Conservation (phyloP, 164 flowering plant genomes). For the Aristolochia contorta region DNA sequence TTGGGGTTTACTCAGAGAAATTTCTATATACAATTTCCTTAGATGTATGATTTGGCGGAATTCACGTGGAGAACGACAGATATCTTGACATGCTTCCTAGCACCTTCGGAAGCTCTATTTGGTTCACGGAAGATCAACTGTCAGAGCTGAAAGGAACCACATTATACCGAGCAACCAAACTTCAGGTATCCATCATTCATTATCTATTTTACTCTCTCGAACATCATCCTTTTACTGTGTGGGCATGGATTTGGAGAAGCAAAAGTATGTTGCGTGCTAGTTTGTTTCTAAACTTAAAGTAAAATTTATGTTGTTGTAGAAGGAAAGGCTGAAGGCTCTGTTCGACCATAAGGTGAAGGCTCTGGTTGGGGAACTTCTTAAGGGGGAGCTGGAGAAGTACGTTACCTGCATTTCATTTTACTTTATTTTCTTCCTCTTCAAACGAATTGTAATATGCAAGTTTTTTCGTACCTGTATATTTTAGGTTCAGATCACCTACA, state of each 20-base stretch:
- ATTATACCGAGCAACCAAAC: constrained; percentile 56
- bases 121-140: constrained; percentile 85
- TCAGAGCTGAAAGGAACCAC: constrained; percentile 80
- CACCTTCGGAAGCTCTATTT: constrained; percentile 80
- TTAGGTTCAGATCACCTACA: too few species aligned
- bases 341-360: constrained; percentile 68
- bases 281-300: neutral
- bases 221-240: too few species aligned
- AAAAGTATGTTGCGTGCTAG: neutral
- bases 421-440: neutral
- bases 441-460: neutral
- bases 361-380: constrained; percentile 57
- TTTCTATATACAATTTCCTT: neutral
- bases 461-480: too few species aligned
- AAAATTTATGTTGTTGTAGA: constrained; percentile 43
- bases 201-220: neutral
- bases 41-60: neutral
- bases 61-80: constrained; percentile 25
- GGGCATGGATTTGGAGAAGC: too few species aligned
- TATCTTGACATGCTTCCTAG: constrained; percentile 90
- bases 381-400: constrained; percentile 32
- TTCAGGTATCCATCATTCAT: constrained; percentile 47
- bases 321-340: constrained; percentile 49
- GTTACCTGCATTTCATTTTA: neutral
- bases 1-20: neutral